Conservation (phyloP, 805 yeast genomes). For the Candida awuae region DNA sequence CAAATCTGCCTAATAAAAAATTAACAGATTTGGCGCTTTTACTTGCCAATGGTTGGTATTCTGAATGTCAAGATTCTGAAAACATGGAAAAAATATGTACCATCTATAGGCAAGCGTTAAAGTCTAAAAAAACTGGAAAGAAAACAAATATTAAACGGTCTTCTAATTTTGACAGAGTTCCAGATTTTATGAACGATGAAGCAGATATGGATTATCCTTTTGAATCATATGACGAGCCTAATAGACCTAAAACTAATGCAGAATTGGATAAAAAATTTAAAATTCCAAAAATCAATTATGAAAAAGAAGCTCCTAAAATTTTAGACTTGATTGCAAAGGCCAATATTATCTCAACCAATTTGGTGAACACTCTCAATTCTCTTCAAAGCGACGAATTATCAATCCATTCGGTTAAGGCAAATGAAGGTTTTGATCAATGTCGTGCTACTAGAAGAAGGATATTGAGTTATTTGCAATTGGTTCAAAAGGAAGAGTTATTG, state of each 20-base stretch:
- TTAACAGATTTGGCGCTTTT: slow-evolving; percentile 30
- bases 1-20: slow-evolving; percentile 4
- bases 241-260: slow-evolving; percentile 20
- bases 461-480: slow-evolving; percentile 72
- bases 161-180: slow-evolving; percentile 16
- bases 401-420: slow-evolving; percentile 52
- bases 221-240: slow-evolving; percentile 18
- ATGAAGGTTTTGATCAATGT: slow-evolving; percentile 65
- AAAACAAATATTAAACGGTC: slow-evolving; percentile 2
- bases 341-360: slow-evolving; percentile 61
- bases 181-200: slow-evolving; percentile 44
- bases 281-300: slow-evolving; percentile 62
- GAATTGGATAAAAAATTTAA: slow-evolving; percentile 42
- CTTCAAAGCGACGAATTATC: slow-evolving; percentile 45
- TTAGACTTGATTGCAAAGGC: slow-evolving; percentile 64
- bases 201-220: slow-evolving; percentile 37
- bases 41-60: slow-evolving; percentile 61
- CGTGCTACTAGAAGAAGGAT: slow-evolving; percentile 69
- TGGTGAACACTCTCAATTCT: slow-evolving; percentile 48
- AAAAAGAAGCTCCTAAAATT: slow-evolving; percentile 67
- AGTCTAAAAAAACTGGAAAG: slow-evolving; percentile 1
- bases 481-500: slow-evolving; percentile 75
- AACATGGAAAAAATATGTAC: slow-evolving; percentile 42
- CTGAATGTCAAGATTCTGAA: slow-evolving; percentile 41
- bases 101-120: slow-evolving; percentile 30